Base-by-base conservation (phyloP, 2,329 filamentous ascomycete genomes). In the Capronia americana region DNA sequence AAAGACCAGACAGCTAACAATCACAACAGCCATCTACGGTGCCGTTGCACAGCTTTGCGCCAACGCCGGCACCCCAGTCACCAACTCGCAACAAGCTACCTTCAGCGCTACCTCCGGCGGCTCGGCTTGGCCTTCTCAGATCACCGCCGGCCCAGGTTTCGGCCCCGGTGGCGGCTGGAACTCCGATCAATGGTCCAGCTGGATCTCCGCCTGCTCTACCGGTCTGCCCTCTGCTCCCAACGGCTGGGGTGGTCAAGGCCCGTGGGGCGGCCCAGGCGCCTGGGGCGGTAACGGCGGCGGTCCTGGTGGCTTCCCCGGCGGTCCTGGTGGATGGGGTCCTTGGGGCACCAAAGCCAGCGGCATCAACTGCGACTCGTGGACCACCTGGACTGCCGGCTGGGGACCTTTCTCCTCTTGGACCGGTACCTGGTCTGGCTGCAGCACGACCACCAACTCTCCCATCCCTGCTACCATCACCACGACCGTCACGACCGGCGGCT, bases 301-400 rank as follows among this genome's bases (percentile, higher is more conserved):
- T 50, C 58, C 59, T 59, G 34, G 38, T 24, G 70, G 71, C 54
- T 61, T 59, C 48, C 54, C 3, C 14, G 68, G 68, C 26, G 70
- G 71, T 8, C 55, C 61, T n/a, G 64, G 64, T 28, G 68, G 68
- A 32, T 67, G 30, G 30, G 69, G 71, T 44, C 71, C 71, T 55
- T 73, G 70, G 70, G 71, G 71, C 46, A 72, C 71, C 5, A 71
- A 71, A 53, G 71, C 71, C 32, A 68, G 61, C 56, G 71, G 70
- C 24, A 60, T 73, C 60, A 64, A 70, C 57, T 73, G 71, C 66
- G 70, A 70, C 48, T 46, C 57, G 51, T 73, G 71, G 71, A 73
- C 71, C 50, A 73, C 71, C 53, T 73, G 71, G 71, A 73, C 71
- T 48, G 71, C 70, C 46, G 71, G 71, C 24, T 73, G 71, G 71